Evolutionary conservation across 139 green algal species (phyloP), one percentile per base, ranked within the genome.

Genomic region (Auxenochlorella pyrenoidosa): DNA sequence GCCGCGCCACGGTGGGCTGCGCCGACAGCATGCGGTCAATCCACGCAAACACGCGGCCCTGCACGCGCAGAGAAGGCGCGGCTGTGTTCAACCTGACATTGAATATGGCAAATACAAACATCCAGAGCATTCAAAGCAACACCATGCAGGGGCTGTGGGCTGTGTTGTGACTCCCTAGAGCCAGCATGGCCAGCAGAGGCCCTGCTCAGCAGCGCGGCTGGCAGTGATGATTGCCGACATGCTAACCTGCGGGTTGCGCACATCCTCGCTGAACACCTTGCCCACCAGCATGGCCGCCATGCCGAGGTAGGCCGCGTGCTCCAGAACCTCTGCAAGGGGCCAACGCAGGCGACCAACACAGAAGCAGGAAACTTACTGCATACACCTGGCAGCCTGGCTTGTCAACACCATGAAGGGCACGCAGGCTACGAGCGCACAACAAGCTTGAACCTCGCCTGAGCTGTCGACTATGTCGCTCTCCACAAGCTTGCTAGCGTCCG

Each of bases 221-320:
- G n/a, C n/a, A n/a, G n/a, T n/a, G n/a, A n/a, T n/a, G 22, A 63
- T 63, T 63, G 54, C 22, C 12, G 6, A 6, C n/a, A 41, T 10
- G 24, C 79, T 21, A 28, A 85, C 80, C 80, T 91, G 75, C 0
- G 90, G 72, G 6, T 89, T 81, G 18, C 90, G 87, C 0, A 84
- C 90, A 43, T 96, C 93, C 30, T 79, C 71, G 47, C 94, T 92
- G 83, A 97, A 96, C 10, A 88, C 79, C 1, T 92, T 91, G 19
- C 94, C 95, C 89, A 94, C 86, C 59, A 98, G 87, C 90, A 98
- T 92, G 5, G 94, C 91, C 13, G 93, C 94, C 95, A 98, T 96
- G 47, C 87, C 94, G 18, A 92, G 36, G 21, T 93, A 84, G 0
- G 95, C 88, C 18, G 91, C 90, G 47, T 94, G 88, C 87, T 96